Base-by-base conservation (phyloP, 257 asterid species). In the Nicotiana sylvestris region DNA sequence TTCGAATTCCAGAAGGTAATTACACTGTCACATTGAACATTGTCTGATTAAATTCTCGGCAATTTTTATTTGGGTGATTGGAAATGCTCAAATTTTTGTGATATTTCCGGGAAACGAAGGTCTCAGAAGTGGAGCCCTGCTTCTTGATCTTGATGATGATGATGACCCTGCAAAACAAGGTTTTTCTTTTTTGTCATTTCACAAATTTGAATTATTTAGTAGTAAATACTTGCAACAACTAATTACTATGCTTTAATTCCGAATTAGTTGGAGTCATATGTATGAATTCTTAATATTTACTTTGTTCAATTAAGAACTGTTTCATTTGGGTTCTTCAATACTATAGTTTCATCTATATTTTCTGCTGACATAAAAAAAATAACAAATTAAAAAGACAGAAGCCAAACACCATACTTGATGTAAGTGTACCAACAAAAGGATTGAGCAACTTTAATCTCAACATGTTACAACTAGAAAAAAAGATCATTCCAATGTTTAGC, bases 1-100 rank as follows among this genome's bases (percentile, higher is more conserved):
- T 0, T 74, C 99, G 17, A 89, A 89, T 88, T 94, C 99, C 27
- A 89, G 95, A 89, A 95, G 98, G 98, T 92, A 77, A 12, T 56
- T 66, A 0, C 3, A 16, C 76, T 17, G 76, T 68, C 15, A 18
- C 16, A 16, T 27, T 15, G 13, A 11, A 61, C 70, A 35, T n/a
- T 16, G 0, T 18, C 30, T 33, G 16, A 9, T 4, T 16, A 32
- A 37, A 39, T 37, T 15, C 35, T 17, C 8, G 21, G 18, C 51
- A 37, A 37, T 43, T 12, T 9, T 1, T 39, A 68, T 18, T 55
- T 49, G 53, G 1, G 11, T 0, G 37, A 11, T 7, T 66, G 37
- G 1, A 11, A 17, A 2, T 11, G 32, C 13, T 37, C 32, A 6
- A 82, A 4, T 4, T 77, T 30, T 81, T 72, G 0, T 66, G 57